phyloP scores from a whole-genome alignment of 805 yeast genomes.

The Kodamaea nitidulidarum region DNA sequence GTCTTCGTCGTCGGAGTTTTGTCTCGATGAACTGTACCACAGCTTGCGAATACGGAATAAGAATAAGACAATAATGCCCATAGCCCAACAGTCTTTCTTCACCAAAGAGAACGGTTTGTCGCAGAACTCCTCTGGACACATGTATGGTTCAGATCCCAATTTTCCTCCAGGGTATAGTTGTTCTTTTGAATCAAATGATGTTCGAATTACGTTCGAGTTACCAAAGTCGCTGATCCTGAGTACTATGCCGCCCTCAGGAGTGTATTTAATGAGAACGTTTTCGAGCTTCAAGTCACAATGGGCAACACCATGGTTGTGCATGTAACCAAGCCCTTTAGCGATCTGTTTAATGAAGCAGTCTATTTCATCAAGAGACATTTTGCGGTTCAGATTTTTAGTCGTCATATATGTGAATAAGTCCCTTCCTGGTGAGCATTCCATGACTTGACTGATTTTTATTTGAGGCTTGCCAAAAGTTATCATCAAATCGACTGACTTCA shows the following conservation, averaged over 20 bases:
- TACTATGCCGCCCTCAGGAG: slow-evolving; percentile 22
- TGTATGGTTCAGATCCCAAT: slow-evolving; percentile 86
- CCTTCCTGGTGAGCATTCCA: slow-evolving; percentile 38
- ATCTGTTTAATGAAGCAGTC: slow-evolving; percentile 90
- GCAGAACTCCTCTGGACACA: slow-evolving; percentile 83
- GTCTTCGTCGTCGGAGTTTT: slow-evolving; percentile 56
- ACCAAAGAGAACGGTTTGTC: slow-evolving; percentile 61
- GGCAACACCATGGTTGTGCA: slow-evolving; percentile 90
- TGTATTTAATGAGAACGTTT: slow-evolving; percentile 54
- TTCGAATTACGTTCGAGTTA: slow-evolving; percentile 83
- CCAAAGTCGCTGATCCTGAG: slow-evolving; percentile 69
- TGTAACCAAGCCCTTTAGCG: slow-evolving; percentile 72
- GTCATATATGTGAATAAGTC: slow-evolving; percentile 31
- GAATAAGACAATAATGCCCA: slow-evolving; percentile 51
- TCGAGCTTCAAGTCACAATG: slow-evolving; percentile 93
- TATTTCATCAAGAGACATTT: slow-evolving; percentile 50
- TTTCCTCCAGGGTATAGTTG: slow-evolving; percentile 50
- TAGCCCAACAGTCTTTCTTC: slow-evolving; percentile 84
- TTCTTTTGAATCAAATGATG: slow-evolving; percentile 71
- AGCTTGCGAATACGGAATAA: slow-evolving; percentile 29
- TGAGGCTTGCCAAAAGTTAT: slow-evolving; percentile 14
- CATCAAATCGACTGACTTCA: slow-evolving; percentile 75
- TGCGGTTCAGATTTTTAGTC: slow-evolving; percentile 11
- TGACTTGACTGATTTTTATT: slow-evolving; percentile 28
- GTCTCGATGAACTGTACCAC: slow-evolving; percentile 16